Percentiles rank a stretch among this genome's conserved stretches.
Conservation (phyloP, 2,329 filamentous ascomycete species). For the Clonostachys rhizophaga region DNA sequence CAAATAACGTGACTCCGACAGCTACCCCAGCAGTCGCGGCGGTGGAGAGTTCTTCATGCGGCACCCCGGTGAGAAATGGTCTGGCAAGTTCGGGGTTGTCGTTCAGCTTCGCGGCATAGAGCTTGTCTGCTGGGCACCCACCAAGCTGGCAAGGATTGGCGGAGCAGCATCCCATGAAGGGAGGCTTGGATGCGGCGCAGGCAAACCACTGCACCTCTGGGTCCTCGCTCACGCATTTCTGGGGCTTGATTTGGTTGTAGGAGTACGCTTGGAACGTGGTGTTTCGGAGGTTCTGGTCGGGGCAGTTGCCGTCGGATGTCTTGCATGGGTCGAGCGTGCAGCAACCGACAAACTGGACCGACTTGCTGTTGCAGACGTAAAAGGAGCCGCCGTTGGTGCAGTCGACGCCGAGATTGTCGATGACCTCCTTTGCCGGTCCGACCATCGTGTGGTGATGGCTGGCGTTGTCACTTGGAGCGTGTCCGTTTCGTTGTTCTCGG, state of each 20-base stretch:
- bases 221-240: constrained; percentile 15
- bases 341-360: constrained; percentile 31
- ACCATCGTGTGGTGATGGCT: too few species aligned
- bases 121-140: constrained; percentile 1
- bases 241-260: constrained; percentile 16
- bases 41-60: too few species aligned
- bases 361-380: constrained; percentile 25
- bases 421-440: background rate
- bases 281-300: constrained; percentile 12
- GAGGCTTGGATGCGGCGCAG: constrained; percentile 13
- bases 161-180: constrained; percentile 26
- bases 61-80: background rate
- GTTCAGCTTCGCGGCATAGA: constrained; percentile 3
- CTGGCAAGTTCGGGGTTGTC: background rate
- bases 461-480: too few species aligned
- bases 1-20: too few species aligned
- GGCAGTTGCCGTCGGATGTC: constrained; percentile 21
- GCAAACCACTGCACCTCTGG: constrained; percentile 18
- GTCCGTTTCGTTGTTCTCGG: too few species aligned
- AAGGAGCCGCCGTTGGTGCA: constrained; percentile 24
- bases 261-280: constrained; percentile 14
- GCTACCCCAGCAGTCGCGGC: too few species aligned
- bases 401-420: constrained; percentile 13
- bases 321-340: constrained; percentile 28
- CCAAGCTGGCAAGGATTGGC: constrained; percentile 19